Conservation (phyloP, 371 early-diverging fungal species). For the Lichtheimia hyalospora region DNA sequence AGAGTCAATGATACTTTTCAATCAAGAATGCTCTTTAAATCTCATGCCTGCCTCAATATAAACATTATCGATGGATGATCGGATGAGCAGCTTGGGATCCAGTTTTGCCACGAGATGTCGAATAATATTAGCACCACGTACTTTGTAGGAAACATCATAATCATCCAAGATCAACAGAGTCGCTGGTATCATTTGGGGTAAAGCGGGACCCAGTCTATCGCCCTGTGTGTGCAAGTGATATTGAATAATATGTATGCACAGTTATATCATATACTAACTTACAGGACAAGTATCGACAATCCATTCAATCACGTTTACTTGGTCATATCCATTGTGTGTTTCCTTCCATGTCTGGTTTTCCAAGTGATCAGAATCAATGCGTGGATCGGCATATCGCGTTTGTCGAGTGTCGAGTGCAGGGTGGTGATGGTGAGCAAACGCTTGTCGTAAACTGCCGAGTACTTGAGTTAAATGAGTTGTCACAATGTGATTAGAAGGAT, state of each 20-base stretch:
- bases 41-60: constrained; percentile 30
- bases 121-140: constrained; percentile 25
- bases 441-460: background rate
- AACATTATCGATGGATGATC: constrained; percentile 27
- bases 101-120: constrained; percentile 25
- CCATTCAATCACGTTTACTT: constrained; percentile 26
- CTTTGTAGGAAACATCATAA: constrained; percentile 30
- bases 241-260: too few relatives aligned
- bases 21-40: background rate
- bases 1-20: background rate
- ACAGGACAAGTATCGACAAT: constrained; percentile 19
- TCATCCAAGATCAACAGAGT: constrained; percentile 36
- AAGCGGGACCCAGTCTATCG: background rate
- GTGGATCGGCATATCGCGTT: constrained; percentile 20
- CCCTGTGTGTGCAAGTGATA: background rate
- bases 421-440: constrained; percentile 9
- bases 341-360: constrained; percentile 36
- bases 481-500: background rate
- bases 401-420: constrained; percentile 5
- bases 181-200: constrained; percentile 30
- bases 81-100: constrained; percentile 8
- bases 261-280: constrained; percentile 5
- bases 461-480: background rate
- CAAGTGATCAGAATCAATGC: constrained; percentile 14
- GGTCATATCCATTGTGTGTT: constrained; percentile 12